These are phyloP conservation scores for Naganishia friedmannii DNA, from an alignment of 768 basidiomycete genomes.

Conservation along the genomic window DNA sequence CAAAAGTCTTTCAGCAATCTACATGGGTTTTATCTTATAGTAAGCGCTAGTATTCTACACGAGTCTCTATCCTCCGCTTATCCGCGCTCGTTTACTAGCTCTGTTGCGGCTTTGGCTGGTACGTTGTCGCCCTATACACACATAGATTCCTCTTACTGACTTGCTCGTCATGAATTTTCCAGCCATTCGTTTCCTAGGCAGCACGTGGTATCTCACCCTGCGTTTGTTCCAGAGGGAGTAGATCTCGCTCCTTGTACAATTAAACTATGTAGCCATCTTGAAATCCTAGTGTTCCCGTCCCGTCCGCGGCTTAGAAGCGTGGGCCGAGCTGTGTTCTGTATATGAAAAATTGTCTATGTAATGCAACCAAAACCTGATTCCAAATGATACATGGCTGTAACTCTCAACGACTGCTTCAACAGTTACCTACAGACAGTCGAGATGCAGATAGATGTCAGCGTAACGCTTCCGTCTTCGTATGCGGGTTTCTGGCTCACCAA, in stretches of 20 bases:
- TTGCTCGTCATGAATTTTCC: background rate
- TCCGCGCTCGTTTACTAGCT: conserved; percentile 48
- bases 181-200: conserved; percentile 84
- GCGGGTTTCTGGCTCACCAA: conserved; percentile 18
- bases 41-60: conserved; percentile 29
- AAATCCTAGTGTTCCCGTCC: background rate
- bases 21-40: conserved; percentile 83
- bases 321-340: background rate
- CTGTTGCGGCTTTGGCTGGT: conserved; percentile 84
- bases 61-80: background rate
- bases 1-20: conserved; percentile 65
- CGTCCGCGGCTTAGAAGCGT: background rate
- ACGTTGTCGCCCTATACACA: conserved; percentile 51
- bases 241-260: conserved; percentile 10
- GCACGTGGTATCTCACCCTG: conserved; percentile 75
- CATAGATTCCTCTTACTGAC: conserved; percentile 8
- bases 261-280: background rate
- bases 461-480: background rate
- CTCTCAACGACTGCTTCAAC: background rate
- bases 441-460: background rate
- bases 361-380: background rate
- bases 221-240: conserved; percentile 87
- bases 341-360: background rate
- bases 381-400: background rate
- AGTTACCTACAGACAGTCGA: background rate